phyloP scores from a whole-genome alignment of 305 asterid genomes.

The Ajuga reptans region DNA sequence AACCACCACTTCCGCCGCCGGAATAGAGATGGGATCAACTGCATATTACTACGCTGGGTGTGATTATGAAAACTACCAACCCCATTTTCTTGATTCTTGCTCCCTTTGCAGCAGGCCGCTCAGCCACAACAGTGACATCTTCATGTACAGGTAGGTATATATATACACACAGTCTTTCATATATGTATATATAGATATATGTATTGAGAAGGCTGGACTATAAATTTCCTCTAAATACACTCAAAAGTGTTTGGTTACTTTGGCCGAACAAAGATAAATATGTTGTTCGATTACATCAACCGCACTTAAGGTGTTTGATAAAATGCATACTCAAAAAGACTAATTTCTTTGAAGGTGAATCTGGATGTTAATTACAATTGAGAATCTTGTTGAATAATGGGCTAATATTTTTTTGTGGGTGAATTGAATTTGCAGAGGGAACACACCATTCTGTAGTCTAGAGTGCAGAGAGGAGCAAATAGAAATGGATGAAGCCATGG shows the following conservation, averaged over 20 bases:
- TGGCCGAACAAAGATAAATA: no score
- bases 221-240: no score
- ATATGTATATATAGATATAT: no score
- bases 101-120: conserved; percentile 54
- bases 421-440: conserved; percentile 45
- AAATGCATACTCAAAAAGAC: no score
- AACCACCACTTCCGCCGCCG: background rate
- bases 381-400: background rate
- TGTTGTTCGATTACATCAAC: no score
- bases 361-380: no score
- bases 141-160: conserved; percentile 75
- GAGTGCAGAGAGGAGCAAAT: conserved; percentile 75
- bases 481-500: conserved; percentile 55
- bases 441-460: conserved; percentile 61
- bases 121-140: conserved; percentile 68
- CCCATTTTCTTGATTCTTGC: conserved; percentile 87
- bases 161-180: no score
- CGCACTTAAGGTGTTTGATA: no score
- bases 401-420: background rate
- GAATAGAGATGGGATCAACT: conserved; percentile 34
- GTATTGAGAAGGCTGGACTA: no score
- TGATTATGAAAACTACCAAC: conserved; percentile 38
- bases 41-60: conserved; percentile 40
- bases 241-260: no score
- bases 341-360: no score